Conservation (phyloP, 2,329 filamentous ascomycete species). For the Colletotrichum filicis region DNA sequence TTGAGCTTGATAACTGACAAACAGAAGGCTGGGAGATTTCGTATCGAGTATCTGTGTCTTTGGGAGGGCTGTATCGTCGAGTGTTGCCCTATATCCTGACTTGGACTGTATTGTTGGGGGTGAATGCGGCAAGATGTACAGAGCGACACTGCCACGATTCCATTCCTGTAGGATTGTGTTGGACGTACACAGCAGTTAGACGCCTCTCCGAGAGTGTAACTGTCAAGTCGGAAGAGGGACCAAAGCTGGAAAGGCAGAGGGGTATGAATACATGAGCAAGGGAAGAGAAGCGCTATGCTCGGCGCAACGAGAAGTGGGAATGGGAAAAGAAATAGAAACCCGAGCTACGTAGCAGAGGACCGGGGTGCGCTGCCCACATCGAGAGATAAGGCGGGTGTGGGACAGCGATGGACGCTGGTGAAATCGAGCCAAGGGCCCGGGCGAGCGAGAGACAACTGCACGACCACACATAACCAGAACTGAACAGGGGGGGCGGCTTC, state of each 20-base stretch:
- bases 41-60: not conserved
- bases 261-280: not conserved
- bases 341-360: conserved; percentile 21
- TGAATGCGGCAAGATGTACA: not conserved
- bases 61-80: not conserved
- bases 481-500: not conserved
- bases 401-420: conserved; percentile 28
- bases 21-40: not conserved
- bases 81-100: conserved; percentile 13
- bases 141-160: conserved; percentile 18
- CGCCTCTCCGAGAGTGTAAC: not conserved
- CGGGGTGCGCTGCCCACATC: conserved; percentile 18
- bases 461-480: not conserved
- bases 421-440: conserved; percentile 32
- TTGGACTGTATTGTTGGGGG: not conserved
- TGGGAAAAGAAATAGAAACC: conserved; percentile 31
- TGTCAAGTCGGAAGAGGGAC: not conserved
- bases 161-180: conserved; percentile 29
- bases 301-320: conserved; percentile 19
- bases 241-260: not conserved
- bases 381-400: conserved; percentile 31
- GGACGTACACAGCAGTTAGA: not conserved
- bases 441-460: not conserved
- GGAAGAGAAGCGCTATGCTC: not conserved
- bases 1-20: not conserved